phyloP scores from a whole-genome alignment of 2,329 filamentous ascomycete species.

The Davidsoniella australis region DNA sequence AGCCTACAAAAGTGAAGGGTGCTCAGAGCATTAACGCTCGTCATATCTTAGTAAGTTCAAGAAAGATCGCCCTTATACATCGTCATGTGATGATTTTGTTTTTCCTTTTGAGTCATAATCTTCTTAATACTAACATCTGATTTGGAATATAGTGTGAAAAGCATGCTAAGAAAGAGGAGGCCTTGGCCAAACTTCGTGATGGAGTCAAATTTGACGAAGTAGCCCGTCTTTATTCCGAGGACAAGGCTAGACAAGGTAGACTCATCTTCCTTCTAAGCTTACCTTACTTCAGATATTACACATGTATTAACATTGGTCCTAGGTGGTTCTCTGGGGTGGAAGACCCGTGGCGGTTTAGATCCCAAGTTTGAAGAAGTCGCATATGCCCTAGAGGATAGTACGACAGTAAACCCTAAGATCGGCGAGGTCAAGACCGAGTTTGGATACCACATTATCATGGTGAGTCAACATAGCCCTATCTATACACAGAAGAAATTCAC shows the following conservation, averaged over 20 bases:
- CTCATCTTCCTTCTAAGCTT: not conserved
- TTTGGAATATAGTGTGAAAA: conserved; percentile 45
- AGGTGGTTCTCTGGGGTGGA: conserved; percentile 60
- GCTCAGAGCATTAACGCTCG: conserved; percentile 56
- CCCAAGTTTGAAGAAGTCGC: conserved; percentile 57
- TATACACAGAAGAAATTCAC: not conserved
- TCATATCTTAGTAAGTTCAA: conserved; percentile 41
- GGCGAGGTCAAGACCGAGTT: conserved; percentile 57
- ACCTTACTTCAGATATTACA: not conserved
- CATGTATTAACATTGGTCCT: not conserved
- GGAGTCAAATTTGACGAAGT: conserved; percentile 61
- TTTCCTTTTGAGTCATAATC: not conserved
- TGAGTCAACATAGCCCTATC: conserved; percentile 20
- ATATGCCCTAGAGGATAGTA: conserved; percentile 50
- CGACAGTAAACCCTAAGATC: conserved; percentile 44
- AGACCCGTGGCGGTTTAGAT: conserved; percentile 49
- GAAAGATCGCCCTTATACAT: not conserved
- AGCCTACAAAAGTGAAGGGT: conserved; percentile 33
- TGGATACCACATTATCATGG: conserved; percentile 71
- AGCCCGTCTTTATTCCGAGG: conserved; percentile 54
- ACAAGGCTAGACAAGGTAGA: conserved; percentile 52
- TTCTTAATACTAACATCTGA: not conserved
- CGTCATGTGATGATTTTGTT: not conserved
- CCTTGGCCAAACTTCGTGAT: conserved; percentile 46
- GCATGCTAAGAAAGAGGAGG: conserved; percentile 61